Percentiles rank a stretch among this genome's conserved stretches.
Evolutionary conservation across 805 yeast genomes (phyloP).

Genomic region (Kazachstania taianensis): DNA sequence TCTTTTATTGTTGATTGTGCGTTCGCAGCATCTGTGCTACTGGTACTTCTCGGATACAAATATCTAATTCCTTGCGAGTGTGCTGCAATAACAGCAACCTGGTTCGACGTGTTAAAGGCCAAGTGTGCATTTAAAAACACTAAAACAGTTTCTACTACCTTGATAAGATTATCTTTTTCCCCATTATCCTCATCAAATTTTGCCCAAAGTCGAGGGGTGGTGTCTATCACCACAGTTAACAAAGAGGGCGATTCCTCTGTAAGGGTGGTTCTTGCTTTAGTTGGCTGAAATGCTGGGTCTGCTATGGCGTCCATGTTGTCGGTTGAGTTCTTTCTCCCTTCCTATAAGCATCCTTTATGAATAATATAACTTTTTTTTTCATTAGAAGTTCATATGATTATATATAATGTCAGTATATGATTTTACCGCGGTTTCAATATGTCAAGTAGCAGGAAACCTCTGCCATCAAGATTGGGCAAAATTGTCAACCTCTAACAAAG

Average conservation of each 20-base stretch:
- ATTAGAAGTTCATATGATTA: not conserved
- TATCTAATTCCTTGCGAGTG: constrained; percentile 60
- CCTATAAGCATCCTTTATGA: not conserved
- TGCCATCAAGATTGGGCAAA: not conserved
- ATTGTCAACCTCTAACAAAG: constrained; percentile 14
- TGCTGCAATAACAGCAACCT: constrained; percentile 71
- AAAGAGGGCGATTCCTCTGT: constrained; percentile 67
- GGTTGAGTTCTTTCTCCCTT: not conserved
- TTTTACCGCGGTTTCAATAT: not conserved
- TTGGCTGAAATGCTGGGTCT: constrained; percentile 26
- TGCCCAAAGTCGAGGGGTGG: constrained; percentile 48
- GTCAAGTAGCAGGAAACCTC: no score
- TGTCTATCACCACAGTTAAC: constrained; percentile 66
- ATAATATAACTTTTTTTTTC: not conserved
- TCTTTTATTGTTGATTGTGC: constrained; percentile 6
- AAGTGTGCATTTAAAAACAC: constrained; percentile 83
- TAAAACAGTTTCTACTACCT: constrained; percentile 53
- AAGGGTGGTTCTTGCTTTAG: constrained; percentile 14
- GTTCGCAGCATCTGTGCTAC: constrained; percentile 8
- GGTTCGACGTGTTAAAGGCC: constrained; percentile 73
- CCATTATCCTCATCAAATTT: constrained; percentile 26
- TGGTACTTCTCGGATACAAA: constrained; percentile 46
- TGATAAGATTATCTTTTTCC: constrained; percentile 38
- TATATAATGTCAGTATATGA: not conserved
- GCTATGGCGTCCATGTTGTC: constrained; percentile 28